A percentile compares a stretch with the other conserved stretches of the same genome.
phyloP scores from a whole-genome alignment of 2,329 filamentous ascomycete genomes.

The Ceratocystis albifundus region DNA sequence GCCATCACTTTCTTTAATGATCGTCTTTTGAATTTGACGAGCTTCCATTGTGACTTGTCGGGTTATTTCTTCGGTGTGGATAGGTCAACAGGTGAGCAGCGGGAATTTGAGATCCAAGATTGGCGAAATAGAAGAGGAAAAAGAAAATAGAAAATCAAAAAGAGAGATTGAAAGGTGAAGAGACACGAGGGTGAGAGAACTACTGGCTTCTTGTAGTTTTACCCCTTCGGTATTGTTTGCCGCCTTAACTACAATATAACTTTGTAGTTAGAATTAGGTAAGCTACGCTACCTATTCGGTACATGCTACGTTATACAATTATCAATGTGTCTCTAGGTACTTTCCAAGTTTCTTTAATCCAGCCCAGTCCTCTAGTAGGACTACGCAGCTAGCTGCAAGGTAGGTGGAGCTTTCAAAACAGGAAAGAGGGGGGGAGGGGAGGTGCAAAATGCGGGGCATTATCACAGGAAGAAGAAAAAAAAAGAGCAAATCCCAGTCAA shows the following conservation, averaged over 20 bases:
- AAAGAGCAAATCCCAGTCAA: not conserved
- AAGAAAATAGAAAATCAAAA: conserved; percentile 15
- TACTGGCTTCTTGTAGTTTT: not conserved
- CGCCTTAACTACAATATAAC: no score
- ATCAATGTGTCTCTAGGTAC: not conserved
- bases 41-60: conserved; percentile 52
- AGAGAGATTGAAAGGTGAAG: not conserved
- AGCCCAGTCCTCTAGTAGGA: not conserved
- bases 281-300: no score
- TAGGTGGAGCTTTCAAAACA: not conserved
- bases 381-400: not conserved
- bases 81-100: conserved; percentile 11
- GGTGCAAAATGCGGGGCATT: not conserved
- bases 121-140: conserved; percentile 11
- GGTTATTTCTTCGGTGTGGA: not conserved
- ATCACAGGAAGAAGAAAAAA: not conserved
- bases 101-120: no score
- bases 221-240: not conserved
- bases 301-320: no score
- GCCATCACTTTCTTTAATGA: conserved; percentile 49
- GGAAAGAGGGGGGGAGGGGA: not conserved
- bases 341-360: not conserved
- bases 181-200: not conserved
- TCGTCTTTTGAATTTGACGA: conserved; percentile 42
- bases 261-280: no score